A percentile compares a stretch with the other conserved stretches of the same genome.
These are phyloP conservation scores for Dothideomycetidae sp. DNA, from an alignment of 2,329 filamentous ascomycete genomes.

Conservation along the genomic window DNA sequence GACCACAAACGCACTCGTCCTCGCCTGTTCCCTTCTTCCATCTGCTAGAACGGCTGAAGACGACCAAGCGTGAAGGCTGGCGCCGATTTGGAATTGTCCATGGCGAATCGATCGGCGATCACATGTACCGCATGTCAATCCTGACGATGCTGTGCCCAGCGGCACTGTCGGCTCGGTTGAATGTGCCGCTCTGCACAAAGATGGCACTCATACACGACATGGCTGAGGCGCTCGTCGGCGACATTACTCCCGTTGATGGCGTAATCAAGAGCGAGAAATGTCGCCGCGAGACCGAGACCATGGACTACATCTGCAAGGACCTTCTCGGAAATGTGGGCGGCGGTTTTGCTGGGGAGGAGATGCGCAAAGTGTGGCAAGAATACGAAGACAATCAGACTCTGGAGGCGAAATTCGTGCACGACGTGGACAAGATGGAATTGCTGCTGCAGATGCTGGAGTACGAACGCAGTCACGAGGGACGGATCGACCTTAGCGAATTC, in stretches of 20 bases:
- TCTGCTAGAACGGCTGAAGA: conserved; percentile 85
- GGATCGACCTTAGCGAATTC: conserved; percentile 74
- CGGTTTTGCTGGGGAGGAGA: conserved; percentile 53
- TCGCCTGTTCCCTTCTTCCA: conserved; percentile 90
- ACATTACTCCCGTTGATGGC: conserved; percentile 87
- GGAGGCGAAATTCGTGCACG: conserved; percentile 83
- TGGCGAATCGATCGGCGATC: conserved; percentile 87
- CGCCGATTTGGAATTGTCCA: conserved; percentile 62
- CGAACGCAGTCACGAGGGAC: conserved; percentile 54
- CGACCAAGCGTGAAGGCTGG: conserved; percentile 93
- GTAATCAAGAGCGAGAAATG: conserved; percentile 79
- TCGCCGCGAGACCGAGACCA: conserved; percentile 71
- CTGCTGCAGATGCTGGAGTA: conserved; percentile 95
- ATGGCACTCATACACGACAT: conserved; percentile 98
- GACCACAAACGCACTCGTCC: conserved; percentile 43
- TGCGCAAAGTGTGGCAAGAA: conserved; percentile 78
- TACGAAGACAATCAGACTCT: conserved; percentile 79
- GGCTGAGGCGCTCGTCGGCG: conserved; percentile 87
- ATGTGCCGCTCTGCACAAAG: conserved; percentile 72
- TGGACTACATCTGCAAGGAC: conserved; percentile 71
- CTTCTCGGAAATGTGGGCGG: conserved; percentile 63
- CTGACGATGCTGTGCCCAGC: conserved; percentile 85
- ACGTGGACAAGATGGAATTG: conserved; percentile 94
- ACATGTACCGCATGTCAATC: conserved; percentile 99
- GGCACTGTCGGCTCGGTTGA: conserved; percentile 53